phyloP scores from a whole-genome alignment of 139 green algal species.

The Yamagishiella unicocca region DNA sequence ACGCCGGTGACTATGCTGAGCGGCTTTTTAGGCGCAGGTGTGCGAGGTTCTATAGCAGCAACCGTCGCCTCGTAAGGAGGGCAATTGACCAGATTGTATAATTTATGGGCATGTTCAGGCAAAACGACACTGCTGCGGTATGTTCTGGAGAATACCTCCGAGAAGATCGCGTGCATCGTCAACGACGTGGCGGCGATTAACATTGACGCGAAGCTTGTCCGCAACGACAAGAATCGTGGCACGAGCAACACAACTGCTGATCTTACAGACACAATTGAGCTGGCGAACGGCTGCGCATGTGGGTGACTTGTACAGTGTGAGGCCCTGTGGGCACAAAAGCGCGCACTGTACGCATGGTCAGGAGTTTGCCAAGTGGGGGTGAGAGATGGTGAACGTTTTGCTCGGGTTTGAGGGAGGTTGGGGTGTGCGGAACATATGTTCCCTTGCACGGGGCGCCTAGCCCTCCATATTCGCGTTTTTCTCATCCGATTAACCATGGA shows the following conservation, averaged over 20 bases:
- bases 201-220: conserved; percentile 95
- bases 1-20: conserved; percentile 85
- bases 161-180: conserved; percentile 95
- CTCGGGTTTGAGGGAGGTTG: too few species aligned
- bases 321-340: too few species aligned
- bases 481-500: too few species aligned
- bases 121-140: conserved; percentile 94
- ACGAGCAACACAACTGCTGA: conserved; percentile 68
- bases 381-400: too few species aligned
- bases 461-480: too few species aligned
- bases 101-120: conserved; percentile 59
- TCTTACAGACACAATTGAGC: conserved; percentile 94
- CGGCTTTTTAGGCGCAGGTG: conserved; percentile 82
- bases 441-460: too few species aligned
- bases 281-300: conserved; percentile 96
- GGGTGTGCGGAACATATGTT: too few species aligned
- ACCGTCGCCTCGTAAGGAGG: neutral
- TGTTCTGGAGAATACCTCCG: conserved; percentile 82
- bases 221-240: conserved; percentile 69
- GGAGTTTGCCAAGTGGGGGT: too few species aligned
- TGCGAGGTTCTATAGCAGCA: neutral
- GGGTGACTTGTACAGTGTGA: too few species aligned
- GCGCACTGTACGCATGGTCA: too few species aligned
- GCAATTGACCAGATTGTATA: neutral
- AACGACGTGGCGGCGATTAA: conserved; percentile 96